Conservation (phyloP, 345 rosid genomes). For the Populus ilicifolia region DNA sequence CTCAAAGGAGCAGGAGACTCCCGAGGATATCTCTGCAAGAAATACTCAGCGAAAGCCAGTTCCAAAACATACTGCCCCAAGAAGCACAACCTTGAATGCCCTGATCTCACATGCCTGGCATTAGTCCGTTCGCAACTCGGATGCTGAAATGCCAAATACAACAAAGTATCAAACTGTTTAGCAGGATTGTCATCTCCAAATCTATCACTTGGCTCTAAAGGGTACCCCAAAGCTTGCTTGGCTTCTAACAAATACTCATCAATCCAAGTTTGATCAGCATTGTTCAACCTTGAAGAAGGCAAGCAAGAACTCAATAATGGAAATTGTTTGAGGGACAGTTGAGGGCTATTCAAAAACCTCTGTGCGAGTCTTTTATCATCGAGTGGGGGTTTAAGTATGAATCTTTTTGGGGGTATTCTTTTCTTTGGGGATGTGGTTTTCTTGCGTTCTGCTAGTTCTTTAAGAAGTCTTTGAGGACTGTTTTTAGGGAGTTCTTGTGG, state of each 20-base stretch:
- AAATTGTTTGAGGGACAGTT: slow-evolving; percentile 77
- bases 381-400: slow-evolving; percentile 73
- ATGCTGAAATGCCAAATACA: slow-evolving; percentile 88
- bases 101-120: slow-evolving; percentile 76
- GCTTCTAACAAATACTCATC: slow-evolving; percentile 88
- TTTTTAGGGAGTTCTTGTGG: slow-evolving; percentile 60
- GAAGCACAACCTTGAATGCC: slow-evolving; percentile 76
- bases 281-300: slow-evolving; percentile 77
- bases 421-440: slow-evolving; percentile 57
- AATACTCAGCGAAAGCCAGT: slow-evolving; percentile 70
- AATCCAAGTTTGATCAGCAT: slow-evolving; percentile 82
- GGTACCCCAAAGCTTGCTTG: slow-evolving; percentile 89
- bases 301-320: slow-evolving; percentile 83
- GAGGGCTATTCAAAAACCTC: slow-evolving; percentile 82
- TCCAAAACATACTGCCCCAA: slow-evolving; percentile 93
- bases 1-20: slow-evolving; percentile 86
- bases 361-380: slow-evolving; percentile 76
- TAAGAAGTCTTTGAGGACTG: slow-evolving; percentile 86
- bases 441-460: slow-evolving; percentile 88
- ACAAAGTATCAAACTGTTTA: slow-evolving; percentile 79
- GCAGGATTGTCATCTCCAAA: slow-evolving; percentile 85
- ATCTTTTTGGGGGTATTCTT: slow-evolving; percentile 62
- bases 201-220: slow-evolving; percentile 58
- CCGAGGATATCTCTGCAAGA: slow-evolving; percentile 90
- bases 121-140: slow-evolving; percentile 79